Conservation (phyloP, 2,329 filamentous ascomycete species). For the Hyphodiscus sp. region DNA sequence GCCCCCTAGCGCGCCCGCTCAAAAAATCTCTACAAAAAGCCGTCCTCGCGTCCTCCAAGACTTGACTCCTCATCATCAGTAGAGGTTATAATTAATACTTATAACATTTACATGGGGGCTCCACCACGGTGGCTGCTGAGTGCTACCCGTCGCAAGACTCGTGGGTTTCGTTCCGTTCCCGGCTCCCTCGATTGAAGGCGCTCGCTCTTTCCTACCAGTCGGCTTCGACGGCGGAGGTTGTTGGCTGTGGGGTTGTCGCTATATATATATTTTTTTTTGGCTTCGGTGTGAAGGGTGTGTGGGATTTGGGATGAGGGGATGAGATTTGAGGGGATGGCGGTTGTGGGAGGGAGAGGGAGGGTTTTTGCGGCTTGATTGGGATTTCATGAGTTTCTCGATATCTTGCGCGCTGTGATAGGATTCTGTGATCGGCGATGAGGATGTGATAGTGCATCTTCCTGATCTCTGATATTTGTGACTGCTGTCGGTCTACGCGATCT, state of each 20-base stretch:
- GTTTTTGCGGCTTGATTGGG: no score
- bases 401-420: background rate
- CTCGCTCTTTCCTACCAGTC: slow-evolving; percentile 38
- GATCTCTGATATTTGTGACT: background rate
- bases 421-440: background rate
- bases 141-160: slow-evolving; percentile 26
- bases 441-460: background rate
- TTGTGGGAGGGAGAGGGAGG: no score
- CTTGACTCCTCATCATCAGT: slow-evolving; percentile 30
- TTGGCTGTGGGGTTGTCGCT: slow-evolving; percentile 39
- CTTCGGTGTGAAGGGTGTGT: background rate
- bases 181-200: slow-evolving; percentile 34
- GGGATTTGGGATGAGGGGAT: background rate
- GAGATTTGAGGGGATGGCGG: background rate
- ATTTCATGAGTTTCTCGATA: background rate
- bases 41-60: background rate
- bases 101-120: slow-evolving; percentile 32
- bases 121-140: slow-evolving; percentile 37
- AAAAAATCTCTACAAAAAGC: no score
- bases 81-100: slow-evolving; percentile 34
- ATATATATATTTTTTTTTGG: slow-evolving; percentile 22
- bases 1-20: no score
- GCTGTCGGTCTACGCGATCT: background rate
- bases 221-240: slow-evolving; percentile 31
- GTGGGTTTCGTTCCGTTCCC: slow-evolving; percentile 38